These are phyloP conservation scores for Flaveria bidentis DNA, from an alignment of 129 eudicot genomes.

Conservation along the genomic window DNA sequence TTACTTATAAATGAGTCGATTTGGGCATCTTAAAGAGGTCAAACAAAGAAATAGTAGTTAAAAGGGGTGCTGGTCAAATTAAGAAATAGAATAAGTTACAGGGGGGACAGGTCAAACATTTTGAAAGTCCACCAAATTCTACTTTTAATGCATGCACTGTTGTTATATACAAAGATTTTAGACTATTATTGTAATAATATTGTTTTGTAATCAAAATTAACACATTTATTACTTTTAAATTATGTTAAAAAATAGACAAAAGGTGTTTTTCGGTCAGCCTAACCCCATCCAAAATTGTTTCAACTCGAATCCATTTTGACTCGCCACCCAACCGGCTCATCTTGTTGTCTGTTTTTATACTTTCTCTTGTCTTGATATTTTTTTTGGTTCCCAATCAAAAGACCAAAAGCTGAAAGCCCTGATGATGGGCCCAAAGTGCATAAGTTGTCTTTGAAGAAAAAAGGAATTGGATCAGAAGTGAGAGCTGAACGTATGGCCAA, in stretches of 20 bases:
- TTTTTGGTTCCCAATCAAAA: constrained; percentile 26
- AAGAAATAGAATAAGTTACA: background rate
- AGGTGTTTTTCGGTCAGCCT: background rate
- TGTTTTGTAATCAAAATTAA: background rate
- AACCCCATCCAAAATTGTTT: constrained; percentile 2
- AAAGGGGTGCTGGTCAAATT: background rate
- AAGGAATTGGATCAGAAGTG: constrained; percentile 93
- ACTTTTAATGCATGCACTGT: background rate
- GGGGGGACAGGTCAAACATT: background rate
- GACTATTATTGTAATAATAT: background rate
- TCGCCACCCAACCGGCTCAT: background rate
- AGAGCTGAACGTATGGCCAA: constrained; percentile 93
- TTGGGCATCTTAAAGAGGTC: background rate
- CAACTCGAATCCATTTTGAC: background rate
- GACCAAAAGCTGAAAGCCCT: constrained; percentile 53
- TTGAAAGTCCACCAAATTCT: background rate
- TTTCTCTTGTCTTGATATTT: background rate
- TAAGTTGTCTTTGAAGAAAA: constrained; percentile 72
- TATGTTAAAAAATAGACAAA: background rate
- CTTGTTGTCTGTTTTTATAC: constrained; percentile 11
- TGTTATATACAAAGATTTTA: background rate
- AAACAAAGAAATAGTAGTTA: background rate
- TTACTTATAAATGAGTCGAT: background rate
- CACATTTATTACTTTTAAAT: background rate
- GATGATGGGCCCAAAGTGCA: constrained; percentile 70